These are phyloP conservation scores for Diaporthe sp. DNA, from an alignment of 2,329 filamentous ascomycete genomes.

Conservation along the genomic window DNA sequence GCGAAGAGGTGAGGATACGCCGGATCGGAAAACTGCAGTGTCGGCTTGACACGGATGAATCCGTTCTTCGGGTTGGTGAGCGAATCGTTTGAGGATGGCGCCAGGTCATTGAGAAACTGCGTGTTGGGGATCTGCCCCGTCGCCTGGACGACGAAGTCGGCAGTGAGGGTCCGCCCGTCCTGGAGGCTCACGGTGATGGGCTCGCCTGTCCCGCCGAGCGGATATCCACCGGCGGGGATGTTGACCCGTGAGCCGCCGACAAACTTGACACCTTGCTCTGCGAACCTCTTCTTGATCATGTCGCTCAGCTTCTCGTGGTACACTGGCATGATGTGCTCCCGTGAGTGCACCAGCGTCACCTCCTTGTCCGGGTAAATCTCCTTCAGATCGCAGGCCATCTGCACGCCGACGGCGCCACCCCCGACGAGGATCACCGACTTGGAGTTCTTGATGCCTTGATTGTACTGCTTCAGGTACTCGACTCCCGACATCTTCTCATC, in stretches of 20 bases:
- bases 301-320: constrained; percentile 57
- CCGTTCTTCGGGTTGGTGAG: constrained; percentile 48
- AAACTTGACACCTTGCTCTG: constrained; percentile 53
- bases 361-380: constrained; percentile 59
- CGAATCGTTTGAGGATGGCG: constrained; percentile 40
- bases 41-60: constrained; percentile 57
- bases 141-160: constrained; percentile 60
- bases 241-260: constrained; percentile 46
- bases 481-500: constrained; percentile 51
- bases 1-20: constrained; percentile 60
- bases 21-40: constrained; percentile 58
- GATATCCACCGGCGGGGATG: constrained; percentile 45
- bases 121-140: constrained; percentile 64
- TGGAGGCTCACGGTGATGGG: constrained; percentile 47
- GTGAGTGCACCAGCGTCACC: constrained; percentile 61
- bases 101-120: constrained; percentile 49
- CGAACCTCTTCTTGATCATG: constrained; percentile 51
- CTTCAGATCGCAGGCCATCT: constrained; percentile 63
- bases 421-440: constrained; percentile 53
- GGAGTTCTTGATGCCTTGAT: constrained; percentile 48
- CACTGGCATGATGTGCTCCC: constrained; percentile 55
- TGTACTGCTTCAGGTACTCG: constrained; percentile 50
- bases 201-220: constrained; percentile 33
- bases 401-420: constrained; percentile 63
- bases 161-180: constrained; percentile 49